Evolutionary conservation across 495 filamentous ascomycete species (phyloP).

Genomic region (Tuber calosporum): DNA sequence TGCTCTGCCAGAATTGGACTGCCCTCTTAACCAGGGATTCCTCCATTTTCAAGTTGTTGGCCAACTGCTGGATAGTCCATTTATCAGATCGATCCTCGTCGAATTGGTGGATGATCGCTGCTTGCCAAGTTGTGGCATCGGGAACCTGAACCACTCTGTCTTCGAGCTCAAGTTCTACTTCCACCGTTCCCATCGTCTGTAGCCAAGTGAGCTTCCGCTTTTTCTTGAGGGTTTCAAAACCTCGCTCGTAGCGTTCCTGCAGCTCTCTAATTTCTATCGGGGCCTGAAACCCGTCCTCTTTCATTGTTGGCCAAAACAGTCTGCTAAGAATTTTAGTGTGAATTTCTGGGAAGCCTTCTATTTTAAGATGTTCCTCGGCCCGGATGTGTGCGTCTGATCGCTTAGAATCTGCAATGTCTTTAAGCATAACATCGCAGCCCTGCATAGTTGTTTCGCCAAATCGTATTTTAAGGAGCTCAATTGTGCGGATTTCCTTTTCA

Average conservation of each 20-base stretch:
- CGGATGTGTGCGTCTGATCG: conserved; percentile 61
- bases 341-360: conserved; percentile 40
- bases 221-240: conserved; percentile 72
- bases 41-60: conserved; percentile 63
- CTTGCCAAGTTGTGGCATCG: conserved; percentile 79
- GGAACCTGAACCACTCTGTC: conserved; percentile 63
- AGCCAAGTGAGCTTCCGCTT: conserved; percentile 84
- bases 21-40: conserved; percentile 66
- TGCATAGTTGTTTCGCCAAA: conserved; percentile 82
- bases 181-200: conserved; percentile 69
- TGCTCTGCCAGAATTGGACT: conserved; percentile 76
- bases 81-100: conserved; percentile 44
- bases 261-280: conserved; percentile 57
- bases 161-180: conserved; percentile 71
- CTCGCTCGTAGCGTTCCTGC: conserved; percentile 62
- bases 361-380: conserved; percentile 44
- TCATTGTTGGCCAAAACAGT: conserved; percentile 88
- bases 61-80: conserved; percentile 57
- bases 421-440: conserved; percentile 92
- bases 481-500: conserved; percentile 53
- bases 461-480: conserved; percentile 79
- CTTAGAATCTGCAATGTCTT: conserved; percentile 80
- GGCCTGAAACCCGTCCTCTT: conserved; percentile 66
- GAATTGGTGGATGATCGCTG: conserved; percentile 83
- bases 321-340: conserved; percentile 80